Base-by-base conservation (phyloP, 805 yeast genomes). In the Lipomyces orientalis region DNA sequence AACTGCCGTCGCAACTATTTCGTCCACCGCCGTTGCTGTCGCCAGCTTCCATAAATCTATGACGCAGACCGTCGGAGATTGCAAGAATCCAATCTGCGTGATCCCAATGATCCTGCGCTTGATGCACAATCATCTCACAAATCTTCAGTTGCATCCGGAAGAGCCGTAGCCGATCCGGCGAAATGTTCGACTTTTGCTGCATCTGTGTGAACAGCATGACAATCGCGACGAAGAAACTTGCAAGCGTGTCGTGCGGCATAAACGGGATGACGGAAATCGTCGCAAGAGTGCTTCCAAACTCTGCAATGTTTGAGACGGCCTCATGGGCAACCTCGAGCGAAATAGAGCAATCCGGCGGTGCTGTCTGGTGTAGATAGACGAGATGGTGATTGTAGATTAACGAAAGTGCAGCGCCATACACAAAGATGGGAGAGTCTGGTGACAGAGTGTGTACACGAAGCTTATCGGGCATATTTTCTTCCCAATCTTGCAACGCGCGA, bases 21-120 rank as follows among this genome's bases (percentile, higher is more conserved):
- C 71, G 8, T n/a, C n/a, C n/a, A n/a, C n/a, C n/a, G n/a, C n/a
- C n/a, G n/a, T n/a, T n/a, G n/a, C n/a, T n/a, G n/a, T n/a, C n/a
- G n/a, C n/a, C n/a, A n/a, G n/a, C n/a, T n/a, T n/a, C n/a, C n/a
- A n/a, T n/a, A n/a, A 68, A 33, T n/a, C 59, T 33, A 16, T 52
- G 59, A 34, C 66, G 37, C 51, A 68, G n/a, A 29, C 58, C 54
- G 29, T 66, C 70, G 3, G 66, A 66, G 22, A 68, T 35, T 5
- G 69, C 67, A 4, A 68, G 39, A 4, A 68, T 46, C 66, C 69
- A 69, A 54, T 58, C 69, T 5, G 72, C 71, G 46, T 69, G 72
- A 51, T 69, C 72, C 71, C 71, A 69, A 35, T 64, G 64, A 43
- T 67, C 71, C 61, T 69, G 72, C 2, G 69, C 58, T 49, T 64